phyloP scores from a whole-genome alignment of 2,329 filamentous ascomycete genomes.

The Pseudovirgaria hyperparasitica region DNA sequence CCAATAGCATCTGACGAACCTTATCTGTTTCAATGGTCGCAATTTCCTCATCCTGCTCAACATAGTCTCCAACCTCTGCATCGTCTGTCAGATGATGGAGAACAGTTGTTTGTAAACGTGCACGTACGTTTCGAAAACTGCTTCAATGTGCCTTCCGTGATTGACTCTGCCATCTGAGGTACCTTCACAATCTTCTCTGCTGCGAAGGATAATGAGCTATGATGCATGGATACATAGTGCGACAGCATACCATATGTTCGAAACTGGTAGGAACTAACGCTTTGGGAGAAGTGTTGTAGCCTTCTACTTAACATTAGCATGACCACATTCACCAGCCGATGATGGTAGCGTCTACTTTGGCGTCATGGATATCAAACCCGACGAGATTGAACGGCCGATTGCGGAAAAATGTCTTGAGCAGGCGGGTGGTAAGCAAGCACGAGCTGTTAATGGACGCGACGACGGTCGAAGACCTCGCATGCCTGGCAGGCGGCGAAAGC shows the following conservation, averaged over 20 bases:
- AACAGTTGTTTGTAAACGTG: background rate
- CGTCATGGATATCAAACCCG: slow-evolving; percentile 17
- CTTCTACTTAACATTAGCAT: slow-evolving; percentile 10
- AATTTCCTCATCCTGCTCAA: slow-evolving; percentile 94
- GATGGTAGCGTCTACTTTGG: slow-evolving; percentile 13
- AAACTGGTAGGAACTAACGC: slow-evolving; percentile 17
- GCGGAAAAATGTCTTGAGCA: too few species aligned
- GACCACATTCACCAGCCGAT: background rate
- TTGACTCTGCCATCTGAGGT: slow-evolving; percentile 96
- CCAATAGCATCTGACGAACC: slow-evolving; percentile 34
- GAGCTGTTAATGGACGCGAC: too few species aligned
- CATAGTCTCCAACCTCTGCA: slow-evolving; percentile 72
- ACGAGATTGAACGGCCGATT: too few species aligned
- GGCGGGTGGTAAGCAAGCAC: too few species aligned
- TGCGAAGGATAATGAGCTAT: slow-evolving; percentile 10
- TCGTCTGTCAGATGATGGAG: slow-evolving; percentile 6
- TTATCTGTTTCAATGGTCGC: slow-evolving; percentile 99
- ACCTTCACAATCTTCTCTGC: slow-evolving; percentile 86
- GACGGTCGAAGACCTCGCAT: too few species aligned
- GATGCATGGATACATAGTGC: background rate
- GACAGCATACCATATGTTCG: slow-evolving; percentile 22
- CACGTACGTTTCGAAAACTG: slow-evolving; percentile 70
- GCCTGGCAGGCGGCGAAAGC: slow-evolving; percentile 23
- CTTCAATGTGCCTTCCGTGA: slow-evolving; percentile 92
- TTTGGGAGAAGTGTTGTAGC: slow-evolving; percentile 14